phyloP scores from a whole-genome alignment of 2,329 filamentous ascomycete genomes.

The Chaetomium sp. region DNA sequence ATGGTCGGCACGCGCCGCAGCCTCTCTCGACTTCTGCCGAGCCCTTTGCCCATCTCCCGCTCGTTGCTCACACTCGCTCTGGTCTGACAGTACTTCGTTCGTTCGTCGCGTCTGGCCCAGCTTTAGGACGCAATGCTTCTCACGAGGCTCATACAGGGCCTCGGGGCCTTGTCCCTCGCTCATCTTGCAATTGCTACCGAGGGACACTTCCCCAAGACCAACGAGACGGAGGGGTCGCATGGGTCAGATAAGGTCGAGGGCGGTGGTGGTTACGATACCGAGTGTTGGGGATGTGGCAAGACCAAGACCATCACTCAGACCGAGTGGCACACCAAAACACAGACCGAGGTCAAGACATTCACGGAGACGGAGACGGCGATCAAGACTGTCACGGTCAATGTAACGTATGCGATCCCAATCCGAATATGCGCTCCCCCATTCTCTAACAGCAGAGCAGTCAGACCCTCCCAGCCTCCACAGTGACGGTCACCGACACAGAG shows the following conservation, averaged over 20 bases:
- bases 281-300: constrained; percentile 8
- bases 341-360: background rate
- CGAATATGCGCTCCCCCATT: no score
- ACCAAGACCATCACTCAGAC: constrained; percentile 24
- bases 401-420: constrained; percentile 12
- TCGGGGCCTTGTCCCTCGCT: constrained; percentile 34
- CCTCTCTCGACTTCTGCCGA: constrained; percentile 12
- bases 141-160: constrained; percentile 31
- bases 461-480: constrained; percentile 13
- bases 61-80: constrained; percentile 33
- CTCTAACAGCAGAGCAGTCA: constrained; percentile 7
- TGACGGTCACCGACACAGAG: constrained; percentile 9
- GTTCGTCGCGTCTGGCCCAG: constrained; percentile 20
- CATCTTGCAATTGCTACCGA: constrained; percentile 28
- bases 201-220: constrained; percentile 26
- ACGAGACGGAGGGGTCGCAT: constrained; percentile 23
- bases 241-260: constrained; percentile 31
- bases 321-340: constrained; percentile 26
- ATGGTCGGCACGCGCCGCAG: constrained; percentile 32
- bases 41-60: constrained; percentile 24
- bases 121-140: constrained; percentile 32
- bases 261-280: background rate
- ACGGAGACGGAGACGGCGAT: constrained; percentile 21
- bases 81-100: constrained; percentile 23
- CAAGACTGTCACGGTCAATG: constrained; percentile 12